These are phyloP conservation scores for Aspergillus sp. DNA, from an alignment of 2,329 filamentous ascomycete genomes.

Conservation along the genomic window DNA sequence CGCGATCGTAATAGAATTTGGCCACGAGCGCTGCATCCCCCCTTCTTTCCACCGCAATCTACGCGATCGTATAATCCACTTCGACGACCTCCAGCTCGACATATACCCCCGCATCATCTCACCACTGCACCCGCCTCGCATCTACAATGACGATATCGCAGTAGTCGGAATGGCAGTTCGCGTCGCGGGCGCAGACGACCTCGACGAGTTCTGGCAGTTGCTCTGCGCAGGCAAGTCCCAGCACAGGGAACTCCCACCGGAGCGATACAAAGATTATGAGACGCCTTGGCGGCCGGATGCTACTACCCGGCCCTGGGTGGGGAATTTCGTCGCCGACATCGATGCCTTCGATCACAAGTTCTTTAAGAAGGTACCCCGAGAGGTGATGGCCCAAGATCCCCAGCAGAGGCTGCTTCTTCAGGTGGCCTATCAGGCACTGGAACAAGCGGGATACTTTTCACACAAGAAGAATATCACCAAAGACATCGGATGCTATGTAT, in stretches of 20 bases:
- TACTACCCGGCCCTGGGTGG: conserved; percentile 14
- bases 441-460: conserved; percentile 34
- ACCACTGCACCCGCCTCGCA: not conserved
- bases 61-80: conserved; percentile 16
- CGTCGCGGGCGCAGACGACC: conserved; percentile 32
- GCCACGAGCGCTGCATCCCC: conserved; percentile 22
- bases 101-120: conserved; percentile 1
- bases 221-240: conserved; percentile 25
- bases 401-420: conserved; percentile 37
- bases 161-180: conserved; percentile 39
- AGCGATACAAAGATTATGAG: conserved; percentile 21
- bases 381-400: conserved; percentile 34
- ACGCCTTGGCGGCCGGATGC: conserved; percentile 19
- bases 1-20: conserved; percentile 20
- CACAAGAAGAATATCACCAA: conserved; percentile 16
- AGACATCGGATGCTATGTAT: conserved; percentile 46
- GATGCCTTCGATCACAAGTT: conserved; percentile 37
- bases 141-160: conserved; percentile 31
- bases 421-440: conserved; percentile 36
- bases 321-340: conserved; percentile 25
- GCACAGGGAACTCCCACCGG: conserved; percentile 22
- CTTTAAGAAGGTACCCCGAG: conserved; percentile 32
- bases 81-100: conserved; percentile 16
- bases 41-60: conserved; percentile 17
- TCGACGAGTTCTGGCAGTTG: conserved; percentile 38